These are phyloP conservation scores for Entophlyctis luteolus DNA, from an alignment of 192 early-diverging fungal species.

Conservation along the genomic window DNA sequence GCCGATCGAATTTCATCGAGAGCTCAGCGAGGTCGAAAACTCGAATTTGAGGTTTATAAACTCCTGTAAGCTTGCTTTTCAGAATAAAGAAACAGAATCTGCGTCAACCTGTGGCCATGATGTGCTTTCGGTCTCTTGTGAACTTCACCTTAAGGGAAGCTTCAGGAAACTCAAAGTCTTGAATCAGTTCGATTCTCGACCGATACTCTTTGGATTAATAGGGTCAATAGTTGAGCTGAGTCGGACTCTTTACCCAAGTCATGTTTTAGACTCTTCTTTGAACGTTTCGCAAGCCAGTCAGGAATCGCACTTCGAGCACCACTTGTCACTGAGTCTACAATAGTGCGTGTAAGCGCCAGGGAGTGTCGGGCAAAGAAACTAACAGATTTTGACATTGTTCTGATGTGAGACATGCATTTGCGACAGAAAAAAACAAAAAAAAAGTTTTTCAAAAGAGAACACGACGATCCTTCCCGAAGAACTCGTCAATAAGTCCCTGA, in stretches of 20 bases:
- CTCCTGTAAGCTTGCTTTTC: conserved; percentile 37
- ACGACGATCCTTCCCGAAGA: no score
- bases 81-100: neutral
- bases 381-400: conserved; percentile 87
- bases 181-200: conserved; percentile 89
- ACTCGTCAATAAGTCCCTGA: conserved; percentile 42
- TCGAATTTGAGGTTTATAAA: conserved; percentile 97
- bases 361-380: conserved; percentile 35
- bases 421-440: no score
- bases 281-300: conserved; percentile 88
- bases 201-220: conserved; percentile 66
- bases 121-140: conserved; percentile 80
- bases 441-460: no score
- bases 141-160: conserved; percentile 78
- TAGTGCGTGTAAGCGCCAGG: neutral
- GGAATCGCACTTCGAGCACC: conserved; percentile 68
- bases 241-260: conserved; percentile 59
- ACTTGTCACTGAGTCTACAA: conserved; percentile 58
- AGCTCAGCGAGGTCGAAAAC: conserved; percentile 88
- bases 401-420: conserved; percentile 79
- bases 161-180: conserved; percentile 98
- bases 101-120: conserved; percentile 77
- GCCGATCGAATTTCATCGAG: conserved; percentile 97
- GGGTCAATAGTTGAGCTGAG: neutral
- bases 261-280: conserved; percentile 81